Base-by-base conservation (phyloP, 768 basidiomycete genomes). In the Termitomyces sp. region DNA sequence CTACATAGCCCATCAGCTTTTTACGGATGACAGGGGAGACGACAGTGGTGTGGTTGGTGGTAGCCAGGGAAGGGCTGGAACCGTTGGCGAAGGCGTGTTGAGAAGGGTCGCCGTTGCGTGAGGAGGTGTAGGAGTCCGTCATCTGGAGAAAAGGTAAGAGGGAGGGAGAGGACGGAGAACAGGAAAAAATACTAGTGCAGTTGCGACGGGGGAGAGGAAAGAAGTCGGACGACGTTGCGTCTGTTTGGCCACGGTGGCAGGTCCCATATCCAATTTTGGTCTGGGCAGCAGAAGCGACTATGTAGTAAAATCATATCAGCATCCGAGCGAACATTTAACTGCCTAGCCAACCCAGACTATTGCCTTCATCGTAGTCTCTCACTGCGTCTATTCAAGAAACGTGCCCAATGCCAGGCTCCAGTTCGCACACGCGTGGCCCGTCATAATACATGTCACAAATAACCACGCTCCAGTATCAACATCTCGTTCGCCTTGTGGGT, bases 1-100 rank as follows among this genome's bases (percentile, higher is more conserved):
- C 93, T 59, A 96, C 93, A 71, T 93, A 95, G 67, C 93, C 92
- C 84, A 90, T 92, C 66, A 95, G 80, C 77, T 95, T 95, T 86
- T 94, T 95, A 75, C 91, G 89, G 67, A 82, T 82, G 70, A 81
- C 77, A 64, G 74, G 75, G 58, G 80, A 74, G 53, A 75, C 23
- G 59, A 67, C 72, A 59, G 72, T 58, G n/a, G 71, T 68, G 54
- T 73, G 72, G 59, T 62, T 62, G 45, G 70, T 66, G 40, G 72
- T 69, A 53, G 71, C 75, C 41, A 87, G 72, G 21, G 88, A 87
- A 43, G 88, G 82, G 60, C 76, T 84, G 47, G 85, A 83, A 63
- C 80, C 84, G 68, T 87, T 89, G 52, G 77, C 73, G 61, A 74
- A 72, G 66, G 83, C 84, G 68, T 86, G 87, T 54, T 81, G 75